Conservation (phyloP, 2,329 filamentous ascomycete genomes). For the Alternaria brassicae region DNA sequence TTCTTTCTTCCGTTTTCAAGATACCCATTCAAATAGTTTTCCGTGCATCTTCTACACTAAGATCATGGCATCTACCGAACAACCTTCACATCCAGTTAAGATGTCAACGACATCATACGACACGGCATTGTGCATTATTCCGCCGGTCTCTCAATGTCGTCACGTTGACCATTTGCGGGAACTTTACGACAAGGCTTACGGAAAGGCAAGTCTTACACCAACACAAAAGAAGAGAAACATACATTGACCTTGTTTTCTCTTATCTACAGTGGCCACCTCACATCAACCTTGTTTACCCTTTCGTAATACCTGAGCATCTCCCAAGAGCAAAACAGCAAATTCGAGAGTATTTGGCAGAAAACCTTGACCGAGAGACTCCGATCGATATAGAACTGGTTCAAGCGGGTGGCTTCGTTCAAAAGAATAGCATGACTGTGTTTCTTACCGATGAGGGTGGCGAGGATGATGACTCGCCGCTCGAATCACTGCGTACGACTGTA, state of each 20-base stretch:
- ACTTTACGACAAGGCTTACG: slow-evolving; percentile 68
- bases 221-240: not conserved
- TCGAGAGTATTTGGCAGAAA: slow-evolving; percentile 41
- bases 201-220: slow-evolving; percentile 38
- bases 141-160: slow-evolving; percentile 58
- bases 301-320: slow-evolving; percentile 61
- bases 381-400: slow-evolving; percentile 45
- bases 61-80: slow-evolving; percentile 28
- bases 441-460: slow-evolving; percentile 22
- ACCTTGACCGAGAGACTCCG: not conserved
- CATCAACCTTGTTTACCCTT: slow-evolving; percentile 71
- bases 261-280: slow-evolving; percentile 66
- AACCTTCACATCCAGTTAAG: slow-evolving; percentile 1
- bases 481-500: slow-evolving; percentile 24
- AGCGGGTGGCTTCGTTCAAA: slow-evolving; percentile 59
- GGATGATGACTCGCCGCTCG: slow-evolving; percentile 14
- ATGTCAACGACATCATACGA: slow-evolving; percentile 56
- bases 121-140: slow-evolving; percentile 68
- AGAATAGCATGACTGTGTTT: slow-evolving; percentile 56
- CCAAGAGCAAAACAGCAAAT: slow-evolving; percentile 53
- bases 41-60: not conserved
- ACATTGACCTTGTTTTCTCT: not conserved
- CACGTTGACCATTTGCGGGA: slow-evolving; percentile 63
- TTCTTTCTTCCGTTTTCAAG: slow-evolving; percentile 6
- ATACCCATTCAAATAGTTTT: slow-evolving; percentile 17